phyloP scores from a whole-genome alignment of 495 filamentous ascomycete genomes.

The Penicillium malachiteum region DNA sequence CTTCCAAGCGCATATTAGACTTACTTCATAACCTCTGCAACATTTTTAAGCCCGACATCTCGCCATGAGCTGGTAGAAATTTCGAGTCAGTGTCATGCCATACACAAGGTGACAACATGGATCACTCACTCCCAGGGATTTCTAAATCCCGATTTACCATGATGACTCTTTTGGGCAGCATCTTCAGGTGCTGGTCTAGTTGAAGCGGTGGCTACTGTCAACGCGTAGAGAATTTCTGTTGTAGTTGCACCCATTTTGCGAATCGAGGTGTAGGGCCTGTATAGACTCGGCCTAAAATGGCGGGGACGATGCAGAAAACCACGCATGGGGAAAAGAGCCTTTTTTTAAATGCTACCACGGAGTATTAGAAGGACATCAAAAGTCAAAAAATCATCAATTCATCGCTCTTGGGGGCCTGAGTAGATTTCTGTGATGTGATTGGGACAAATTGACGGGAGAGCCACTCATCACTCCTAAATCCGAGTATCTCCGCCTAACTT shows the following conservation, averaged over 20 bases:
- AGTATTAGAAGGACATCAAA: not conserved
- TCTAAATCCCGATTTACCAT: constrained; percentile 56
- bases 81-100: constrained; percentile 18
- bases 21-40: constrained; percentile 24
- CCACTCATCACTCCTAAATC: too few species aligned
- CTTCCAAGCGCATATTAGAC: not conserved
- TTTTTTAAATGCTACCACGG: constrained; percentile 9
- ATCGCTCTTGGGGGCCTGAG: not conserved
- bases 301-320: constrained; percentile 24
- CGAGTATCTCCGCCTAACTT: too few species aligned
- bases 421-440: too few species aligned
- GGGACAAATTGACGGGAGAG: too few species aligned
- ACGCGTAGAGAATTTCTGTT: constrained; percentile 52
- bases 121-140: constrained; percentile 57
- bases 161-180: constrained; percentile 54
- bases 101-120: not conserved
- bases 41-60: constrained; percentile 16
- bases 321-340: constrained; percentile 26
- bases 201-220: constrained; percentile 48
- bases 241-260: constrained; percentile 45
- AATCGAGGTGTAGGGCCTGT: constrained; percentile 15
- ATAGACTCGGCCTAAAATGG: constrained; percentile 6
- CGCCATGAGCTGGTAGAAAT: constrained; percentile 34
- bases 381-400: too few species aligned
- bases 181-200: constrained; percentile 53